Evolutionary conservation across 345 rosid genomes (phyloP), one percentile per base, ranked within the genome.

Genomic region (Eucalyptus urophylla): DNA sequence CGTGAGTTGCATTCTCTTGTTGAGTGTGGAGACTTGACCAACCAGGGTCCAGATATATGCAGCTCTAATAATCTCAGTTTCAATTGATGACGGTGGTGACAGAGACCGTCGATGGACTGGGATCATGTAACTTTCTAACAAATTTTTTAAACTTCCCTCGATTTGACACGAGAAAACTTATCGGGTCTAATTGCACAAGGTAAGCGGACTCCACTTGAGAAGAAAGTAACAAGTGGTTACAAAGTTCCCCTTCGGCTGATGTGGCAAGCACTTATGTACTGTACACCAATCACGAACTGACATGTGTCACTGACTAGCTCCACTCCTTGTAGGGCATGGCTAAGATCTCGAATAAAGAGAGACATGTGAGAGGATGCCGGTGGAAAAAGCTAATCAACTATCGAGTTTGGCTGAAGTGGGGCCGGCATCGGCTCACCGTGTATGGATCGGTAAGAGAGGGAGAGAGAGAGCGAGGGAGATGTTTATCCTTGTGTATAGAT

Each of bases 301-400:
- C 60, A 22, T 22, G 60, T 56, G 60, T 56, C 60, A 56, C 12
- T 56, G 15, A 62, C 33, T 13, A 29, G 17, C 33, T 62, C 33
- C 14, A 13, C 72, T 29, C 0, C 31, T 60, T 27, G 31, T 2
- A 27, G 69, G 69, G 15, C 69, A 60, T 0, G 69, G 69, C 69
- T 60, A 12, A 60, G 31, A 27, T 60, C 69, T 60, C 4, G 31
- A 5, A 60, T 27, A 0, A 1, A 62, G n/a, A 56, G 8, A 62
- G 69, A 29, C 2, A 58, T 0, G 0, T 11, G 69, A 58, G 65
- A 58, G n/a, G 14, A 58, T 25, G 65, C 0, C 0, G 14, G 29
- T 2, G 65, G 65, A 25, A 11, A 58, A 2, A 5, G n/a, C 43
- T 1, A 40, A 24, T 24, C n/a, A 58, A 11, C 12, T 58, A 25